Base-by-base conservation (phyloP, 2,329 filamentous ascomycete species). In the Colletotrichum eremochloae region DNA sequence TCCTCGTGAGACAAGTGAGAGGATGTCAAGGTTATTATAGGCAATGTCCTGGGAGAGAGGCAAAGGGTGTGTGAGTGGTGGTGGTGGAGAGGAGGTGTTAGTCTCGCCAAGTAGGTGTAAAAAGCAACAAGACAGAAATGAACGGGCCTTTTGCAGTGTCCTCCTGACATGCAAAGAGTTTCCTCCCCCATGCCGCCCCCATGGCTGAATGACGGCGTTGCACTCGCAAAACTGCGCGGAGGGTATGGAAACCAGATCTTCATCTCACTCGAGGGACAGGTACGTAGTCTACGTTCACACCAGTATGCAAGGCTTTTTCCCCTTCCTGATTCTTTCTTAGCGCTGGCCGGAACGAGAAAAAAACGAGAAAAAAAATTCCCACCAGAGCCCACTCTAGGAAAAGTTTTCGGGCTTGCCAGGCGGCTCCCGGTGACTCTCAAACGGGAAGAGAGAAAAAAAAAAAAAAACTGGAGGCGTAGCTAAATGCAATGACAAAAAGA, bases 1-100 rank as follows among this genome's bases (percentile, higher is more conserved):
- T 20, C 20, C 31, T 9, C 44, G 6, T 64, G 40, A 65, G 61
- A 57, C 31, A 36, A 36, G 14, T 14, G 53, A 57, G 57, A 68
- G 70, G 48, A 70, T 60, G 60, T 42, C 61, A 65, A 65, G 69
- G 70, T 65, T 68, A 70, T 65, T 72, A 72, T 72, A 70, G 58
- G 53, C 58, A 58, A 48, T 60, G 33, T 50, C 55, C 52, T 63
- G 63, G 44, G 68, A 60, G 58, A 31, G 42, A 24, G 38, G 20
- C 44, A n/a, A 15, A 24, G 38, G 29, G 65, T 53, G 50, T 52
- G 50, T 53, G 50, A 31, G 68, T 38, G 53, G 53, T 56, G 53
- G 53, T 57, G 33, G 65, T 56, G 58, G 53, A 64, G 69, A 66
- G 58, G 50, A 50, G 62, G 53, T 38, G 36, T 29, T 44, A 64